A percentile compares a stretch with the other conserved stretches of the same genome.
Conservation (phyloP, 345 rosid genomes). For the Corymbia maculata region DNA sequence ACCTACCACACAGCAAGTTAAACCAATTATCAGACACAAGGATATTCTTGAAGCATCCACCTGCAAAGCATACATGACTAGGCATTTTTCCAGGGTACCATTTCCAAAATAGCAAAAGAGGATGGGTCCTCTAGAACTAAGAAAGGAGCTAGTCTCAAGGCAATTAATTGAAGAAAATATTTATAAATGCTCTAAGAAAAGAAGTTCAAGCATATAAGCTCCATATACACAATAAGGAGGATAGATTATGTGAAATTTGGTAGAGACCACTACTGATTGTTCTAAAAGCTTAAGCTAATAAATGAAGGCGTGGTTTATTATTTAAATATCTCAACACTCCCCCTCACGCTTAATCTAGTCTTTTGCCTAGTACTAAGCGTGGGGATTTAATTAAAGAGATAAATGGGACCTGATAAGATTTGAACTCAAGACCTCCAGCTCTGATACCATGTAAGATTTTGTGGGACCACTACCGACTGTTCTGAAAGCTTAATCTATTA, state of each 20-base stretch:
- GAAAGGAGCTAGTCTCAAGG: background rate
- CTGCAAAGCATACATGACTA: background rate
- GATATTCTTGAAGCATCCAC: background rate
- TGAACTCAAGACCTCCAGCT: no score
- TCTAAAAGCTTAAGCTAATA: no score
- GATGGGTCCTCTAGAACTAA: background rate
- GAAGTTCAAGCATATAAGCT: background rate
- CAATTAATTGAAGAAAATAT: background rate
- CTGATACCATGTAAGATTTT: no score
- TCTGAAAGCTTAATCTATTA: no score
- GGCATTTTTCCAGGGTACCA: background rate
- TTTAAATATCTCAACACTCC: no score
- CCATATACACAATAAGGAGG: background rate
- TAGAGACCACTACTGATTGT: no score
- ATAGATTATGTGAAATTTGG: background rate
- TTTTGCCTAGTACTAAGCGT: no score
- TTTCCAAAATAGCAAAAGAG: background rate
- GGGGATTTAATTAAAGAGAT: no score
- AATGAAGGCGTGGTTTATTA: no score
- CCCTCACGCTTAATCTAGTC: no score
- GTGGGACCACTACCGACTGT: no score
- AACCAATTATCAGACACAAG: background rate
- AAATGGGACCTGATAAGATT: no score
- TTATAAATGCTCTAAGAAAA: background rate
- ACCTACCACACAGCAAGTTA: constrained; percentile 36